phyloP scores from a whole-genome alignment of 306 rosid genomes.

The Begonia fuchsioides region DNA sequence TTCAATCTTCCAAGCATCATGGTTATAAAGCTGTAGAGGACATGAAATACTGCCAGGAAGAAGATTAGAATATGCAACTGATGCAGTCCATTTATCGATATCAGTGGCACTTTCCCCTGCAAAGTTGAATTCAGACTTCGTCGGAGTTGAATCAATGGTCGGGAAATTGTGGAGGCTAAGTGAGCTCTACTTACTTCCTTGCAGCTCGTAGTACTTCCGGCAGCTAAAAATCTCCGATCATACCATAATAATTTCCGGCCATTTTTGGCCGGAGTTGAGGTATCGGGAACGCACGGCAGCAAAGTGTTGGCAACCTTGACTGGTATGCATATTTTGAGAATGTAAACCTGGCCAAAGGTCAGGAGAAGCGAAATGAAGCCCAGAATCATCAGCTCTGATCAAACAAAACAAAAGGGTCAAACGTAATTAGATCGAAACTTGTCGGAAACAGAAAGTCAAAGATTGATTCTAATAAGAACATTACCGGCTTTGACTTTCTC shows the following conservation, averaged over 20 bases:
- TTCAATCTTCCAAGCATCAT: slow-evolving; percentile 95
- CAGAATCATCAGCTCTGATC: slow-evolving; percentile 87
- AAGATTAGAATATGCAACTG: slow-evolving; percentile 87
- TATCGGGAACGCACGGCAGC: slow-evolving; percentile 45
- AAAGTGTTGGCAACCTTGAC: slow-evolving; percentile 30
- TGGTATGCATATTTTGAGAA: slow-evolving; percentile 63
- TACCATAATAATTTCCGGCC: slow-evolving; percentile 45
- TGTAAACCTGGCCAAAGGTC: slow-evolving; percentile 74
- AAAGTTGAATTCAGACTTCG: not conserved
- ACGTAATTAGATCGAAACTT: too few relatives aligned
- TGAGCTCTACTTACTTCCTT: slow-evolving; percentile 30
- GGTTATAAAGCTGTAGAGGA: too few relatives aligned
- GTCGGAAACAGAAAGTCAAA: too few relatives aligned
- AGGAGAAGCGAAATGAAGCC: slow-evolving; percentile 83
- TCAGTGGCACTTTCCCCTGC: slow-evolving; percentile 62
- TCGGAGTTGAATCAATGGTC: not conserved
- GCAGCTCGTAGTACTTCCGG: slow-evolving; percentile 14
- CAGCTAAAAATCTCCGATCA: slow-evolving; percentile 54
- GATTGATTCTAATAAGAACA: not conserved
- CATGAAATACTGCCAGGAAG: slow-evolving; percentile 86
- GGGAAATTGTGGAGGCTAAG: not conserved
- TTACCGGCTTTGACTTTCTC: slow-evolving; percentile 87
- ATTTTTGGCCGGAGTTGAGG: slow-evolving; percentile 11
- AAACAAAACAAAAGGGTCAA: slow-evolving; percentile 5
- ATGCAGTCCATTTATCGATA: slow-evolving; percentile 73